These are phyloP conservation scores for Miscanthus lutarioriparius DNA, from an alignment of 176 grass and related monocot species.

Conservation along the genomic window DNA sequence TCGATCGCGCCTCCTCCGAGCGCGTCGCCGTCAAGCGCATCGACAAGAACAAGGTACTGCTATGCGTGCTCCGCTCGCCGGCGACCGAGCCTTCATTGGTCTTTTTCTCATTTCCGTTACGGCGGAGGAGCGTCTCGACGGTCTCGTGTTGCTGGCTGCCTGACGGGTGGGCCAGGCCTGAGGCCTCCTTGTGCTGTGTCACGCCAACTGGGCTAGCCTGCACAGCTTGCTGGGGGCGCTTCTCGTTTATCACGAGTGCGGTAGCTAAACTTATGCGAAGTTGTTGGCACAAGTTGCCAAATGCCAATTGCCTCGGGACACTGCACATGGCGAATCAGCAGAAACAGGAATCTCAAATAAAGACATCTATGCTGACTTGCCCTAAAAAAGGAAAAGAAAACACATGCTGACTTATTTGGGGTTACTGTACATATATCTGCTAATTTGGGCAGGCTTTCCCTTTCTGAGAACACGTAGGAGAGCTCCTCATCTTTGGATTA, in stretches of 20 bases:
- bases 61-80: neutral
- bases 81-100: neutral
- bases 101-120: neutral
- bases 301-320: neutral
- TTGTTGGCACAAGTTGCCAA: neutral
- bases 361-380: neutral
- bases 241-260: neutral
- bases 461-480: neutral
- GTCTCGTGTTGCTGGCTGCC: neutral
- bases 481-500: neutral
- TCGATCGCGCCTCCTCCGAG: conserved; percentile 58
- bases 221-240: neutral
- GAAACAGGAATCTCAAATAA: neutral
- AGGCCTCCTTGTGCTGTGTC: neutral
- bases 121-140: neutral
- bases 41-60: conserved; percentile 80
- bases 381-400: neutral
- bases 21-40: conserved; percentile 88
- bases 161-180: conserved; percentile 24
- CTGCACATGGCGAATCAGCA: neutral
- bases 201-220: conserved; percentile 20
- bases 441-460: neutral
- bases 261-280: neutral
- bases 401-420: neutral
- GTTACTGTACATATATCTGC: neutral